Conservation (phyloP, 1,284 basidiomycete genomes). For the Leccinum colubrinum region DNA sequence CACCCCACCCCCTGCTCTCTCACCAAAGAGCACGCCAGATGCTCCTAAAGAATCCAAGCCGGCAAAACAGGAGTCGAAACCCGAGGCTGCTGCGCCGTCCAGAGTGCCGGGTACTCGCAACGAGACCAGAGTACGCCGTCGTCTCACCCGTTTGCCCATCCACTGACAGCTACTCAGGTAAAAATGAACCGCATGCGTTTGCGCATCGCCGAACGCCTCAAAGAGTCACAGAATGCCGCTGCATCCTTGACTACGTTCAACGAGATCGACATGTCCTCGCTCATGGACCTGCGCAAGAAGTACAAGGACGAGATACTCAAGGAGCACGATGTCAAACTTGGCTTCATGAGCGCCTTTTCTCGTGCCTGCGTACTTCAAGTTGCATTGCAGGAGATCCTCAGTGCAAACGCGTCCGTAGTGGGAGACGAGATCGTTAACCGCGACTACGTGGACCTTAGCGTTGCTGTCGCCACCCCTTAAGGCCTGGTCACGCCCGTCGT, state of each 20-base stretch:
- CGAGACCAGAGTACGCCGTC: conserved; percentile 77
- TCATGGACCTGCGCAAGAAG: conserved; percentile 92
- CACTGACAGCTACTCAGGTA: conserved; percentile 47
- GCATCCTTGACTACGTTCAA: conserved; percentile 99
- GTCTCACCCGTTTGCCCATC: background rate
- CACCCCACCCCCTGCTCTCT: conserved; percentile 43
- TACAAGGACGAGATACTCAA: conserved; percentile 96
- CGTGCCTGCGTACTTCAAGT: conserved; percentile 70
- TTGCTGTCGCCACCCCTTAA: conserved; percentile 97
- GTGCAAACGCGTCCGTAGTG: conserved; percentile 95
- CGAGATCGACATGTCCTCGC: conserved; percentile 97
- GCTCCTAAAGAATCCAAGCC: conserved; percentile 37
- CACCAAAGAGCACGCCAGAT: conserved; percentile 35
- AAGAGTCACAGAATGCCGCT: conserved; percentile 97
- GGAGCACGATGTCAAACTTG: conserved; percentile 94
- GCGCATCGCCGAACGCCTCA: conserved; percentile 95
- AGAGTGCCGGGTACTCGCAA: conserved; percentile 58
- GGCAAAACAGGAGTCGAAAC: conserved; percentile 39
- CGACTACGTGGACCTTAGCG: conserved; percentile 92
- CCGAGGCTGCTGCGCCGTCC: conserved; percentile 36
- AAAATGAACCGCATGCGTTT: conserved; percentile 99
- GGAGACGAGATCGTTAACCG: conserved; percentile 94
- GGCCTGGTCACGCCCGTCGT: conserved; percentile 97
- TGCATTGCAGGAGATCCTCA: conserved; percentile 91
- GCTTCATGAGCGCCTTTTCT: conserved; percentile 98